Evolutionary conservation across 139 green algal genomes (phyloP), one percentile per base, ranked within the genome.

Genomic region (Chlamydomonas sp.): DNA sequence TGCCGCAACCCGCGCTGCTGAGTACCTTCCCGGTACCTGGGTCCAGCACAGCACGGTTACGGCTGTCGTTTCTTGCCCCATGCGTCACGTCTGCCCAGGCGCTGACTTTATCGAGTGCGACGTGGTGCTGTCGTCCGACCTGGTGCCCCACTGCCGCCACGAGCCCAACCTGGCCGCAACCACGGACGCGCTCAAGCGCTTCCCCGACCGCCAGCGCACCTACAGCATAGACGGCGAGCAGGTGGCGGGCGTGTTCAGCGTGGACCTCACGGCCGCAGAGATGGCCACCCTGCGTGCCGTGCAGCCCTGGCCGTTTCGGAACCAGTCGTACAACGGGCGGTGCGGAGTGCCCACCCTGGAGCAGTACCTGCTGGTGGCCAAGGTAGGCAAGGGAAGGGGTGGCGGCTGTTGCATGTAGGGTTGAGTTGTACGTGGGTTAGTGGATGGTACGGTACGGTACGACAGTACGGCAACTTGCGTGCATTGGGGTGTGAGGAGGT

Each of bases 81-180:
- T 63, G 31, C 31, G 31, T 49, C 31, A 49, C 31, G 31, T 49
- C 31, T 77, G 10, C 58, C 7, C 92, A 85, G 94, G 94, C 3
- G 92, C 92, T 14, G 88, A 96, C 85, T 95, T 95, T 84, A 94
- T 96, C 49, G 94, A 96, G 81, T 96, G 94, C 78, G 94, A 96
- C 69, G 92, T 95, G 62, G 89, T 96, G 5, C 82, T 96, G 14
- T 95, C 93, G 15, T 74, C 80, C 4, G 94, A 96, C 88, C 85
- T 91, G 63, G 87, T 92, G 78, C 87, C 88, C 1, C 89, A 96
- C 20, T 96, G 94, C 80, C 91, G 94, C n/a, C 94, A 96, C 80
- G 94, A 96, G 62, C 91, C 93, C 16, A 86, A 94, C 63, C 81
- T 96, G n/a, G 67, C 75, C 57, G 68, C 69, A 72, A 94, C 91